A percentile compares a stretch with the other conserved stretches of the same genome.
Evolutionary conservation across 306 rosid species (phyloP).

Genomic region (Pyrus communis): DNA sequence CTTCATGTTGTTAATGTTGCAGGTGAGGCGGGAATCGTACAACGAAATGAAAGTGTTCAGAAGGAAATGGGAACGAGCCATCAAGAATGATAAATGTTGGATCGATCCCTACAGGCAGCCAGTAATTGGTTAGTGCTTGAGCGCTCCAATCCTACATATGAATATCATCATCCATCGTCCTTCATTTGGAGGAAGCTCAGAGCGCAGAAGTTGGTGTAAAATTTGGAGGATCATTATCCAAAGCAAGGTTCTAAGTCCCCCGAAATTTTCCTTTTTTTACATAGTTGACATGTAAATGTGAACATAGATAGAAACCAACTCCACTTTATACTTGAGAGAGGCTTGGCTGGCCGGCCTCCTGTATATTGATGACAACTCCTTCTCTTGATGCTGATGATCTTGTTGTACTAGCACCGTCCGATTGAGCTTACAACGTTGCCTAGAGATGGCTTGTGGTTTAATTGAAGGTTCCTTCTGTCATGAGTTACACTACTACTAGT

Average conservation of each 20-base stretch:
- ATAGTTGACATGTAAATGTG: background rate
- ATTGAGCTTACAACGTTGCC: background rate
- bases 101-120: conserved; percentile 23
- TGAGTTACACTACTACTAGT: background rate
- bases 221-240: background rate
- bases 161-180: background rate
- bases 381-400: background rate
- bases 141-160: background rate
- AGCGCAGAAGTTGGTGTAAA: background rate
- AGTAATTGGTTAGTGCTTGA: background rate
- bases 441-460: too few relatives aligned
- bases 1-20: background rate
- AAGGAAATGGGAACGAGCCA: conserved; percentile 40
- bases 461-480: too few relatives aligned
- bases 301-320: background rate
- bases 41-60: conserved; percentile 28
- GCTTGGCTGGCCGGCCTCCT: background rate
- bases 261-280: background rate
- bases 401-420: background rate
- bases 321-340: background rate
- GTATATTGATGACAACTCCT: background rate
- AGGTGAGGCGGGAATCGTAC: conserved; percentile 55
- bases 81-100: conserved; percentile 38
- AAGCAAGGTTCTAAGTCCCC: background rate
- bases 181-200: background rate